Evolutionary conservation across 192 early-diverging fungal species (phyloP).

Genomic region (Coemansia sp.): DNA sequence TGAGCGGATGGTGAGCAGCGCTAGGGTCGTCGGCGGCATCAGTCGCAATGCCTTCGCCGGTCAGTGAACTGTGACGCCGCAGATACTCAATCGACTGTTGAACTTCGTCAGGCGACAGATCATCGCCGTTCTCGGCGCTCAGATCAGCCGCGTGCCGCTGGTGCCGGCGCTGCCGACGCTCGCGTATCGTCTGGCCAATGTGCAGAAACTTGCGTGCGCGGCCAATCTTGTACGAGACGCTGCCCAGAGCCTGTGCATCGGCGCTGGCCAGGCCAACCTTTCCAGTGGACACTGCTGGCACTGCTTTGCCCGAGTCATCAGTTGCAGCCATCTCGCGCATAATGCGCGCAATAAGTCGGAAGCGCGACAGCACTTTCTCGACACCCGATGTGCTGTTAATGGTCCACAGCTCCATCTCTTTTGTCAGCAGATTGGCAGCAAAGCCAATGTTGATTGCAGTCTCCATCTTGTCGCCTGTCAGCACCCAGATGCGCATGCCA

Average conservation of each 20-base stretch:
- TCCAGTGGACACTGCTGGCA: not conserved
- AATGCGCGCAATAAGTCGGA: constrained; percentile 50
- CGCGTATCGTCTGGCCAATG: constrained; percentile 29
- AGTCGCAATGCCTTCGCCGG: constrained; percentile 9
- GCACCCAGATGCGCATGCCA: constrained; percentile 95
- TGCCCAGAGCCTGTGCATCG: constrained; percentile 48
- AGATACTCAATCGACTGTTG: constrained; percentile 47
- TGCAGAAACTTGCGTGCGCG: constrained; percentile 48
- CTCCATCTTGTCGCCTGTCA: constrained; percentile 98
- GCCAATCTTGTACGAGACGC: constrained; percentile 52
- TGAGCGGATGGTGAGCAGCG: constrained; percentile 33
- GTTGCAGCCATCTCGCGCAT: constrained; percentile 46
- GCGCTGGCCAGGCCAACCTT: constrained; percentile 27
- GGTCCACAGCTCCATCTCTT: constrained; percentile 70
- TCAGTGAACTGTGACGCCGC: constrained; percentile 37
- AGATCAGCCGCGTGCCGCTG: not conserved
- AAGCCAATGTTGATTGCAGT: constrained; percentile 99
- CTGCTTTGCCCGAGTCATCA: constrained; percentile 4
- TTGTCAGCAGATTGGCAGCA: constrained; percentile 69
- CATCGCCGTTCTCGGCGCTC: constrained; percentile 20
- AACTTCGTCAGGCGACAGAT: constrained; percentile 34
- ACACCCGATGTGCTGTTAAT: constrained; percentile 48
- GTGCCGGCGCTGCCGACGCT: constrained; percentile 15
- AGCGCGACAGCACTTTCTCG: constrained; percentile 49
- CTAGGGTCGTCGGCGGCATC: constrained; percentile 11